A percentile compares a stretch with the other conserved stretches of the same genome.
phyloP scores from a whole-genome alignment of 208 protist genomes.

The Borovskyia barvae region DNA sequence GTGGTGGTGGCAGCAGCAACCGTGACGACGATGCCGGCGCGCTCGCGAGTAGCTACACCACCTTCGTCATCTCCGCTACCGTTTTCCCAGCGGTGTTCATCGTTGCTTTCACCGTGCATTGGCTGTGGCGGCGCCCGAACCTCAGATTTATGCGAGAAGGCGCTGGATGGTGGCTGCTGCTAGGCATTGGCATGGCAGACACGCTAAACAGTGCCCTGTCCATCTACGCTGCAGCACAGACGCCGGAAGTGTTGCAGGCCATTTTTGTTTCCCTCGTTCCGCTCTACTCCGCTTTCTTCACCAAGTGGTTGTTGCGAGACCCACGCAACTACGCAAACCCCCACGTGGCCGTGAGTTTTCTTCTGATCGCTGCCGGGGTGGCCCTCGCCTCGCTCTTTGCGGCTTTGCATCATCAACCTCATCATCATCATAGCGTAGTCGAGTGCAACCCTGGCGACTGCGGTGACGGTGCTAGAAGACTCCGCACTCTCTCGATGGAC shows the following conservation, averaged over 20 bases:
- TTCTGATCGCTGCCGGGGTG: constrained; percentile 40
- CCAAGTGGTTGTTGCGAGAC: constrained; percentile 52
- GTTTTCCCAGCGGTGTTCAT: constrained; percentile 73
- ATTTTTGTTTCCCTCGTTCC: constrained; percentile 49
- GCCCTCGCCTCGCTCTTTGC: constrained; percentile 37
- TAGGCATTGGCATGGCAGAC: constrained; percentile 38
- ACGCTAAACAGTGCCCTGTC: constrained; percentile 47
- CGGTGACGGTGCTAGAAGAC: not conserved
- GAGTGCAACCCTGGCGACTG: not conserved
- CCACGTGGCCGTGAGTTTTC: constrained; percentile 34
- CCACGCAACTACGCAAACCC: constrained; percentile 36
- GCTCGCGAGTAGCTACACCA: constrained; percentile 74
- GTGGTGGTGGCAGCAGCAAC: not conserved
- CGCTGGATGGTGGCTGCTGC: constrained; percentile 31
- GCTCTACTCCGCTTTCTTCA: constrained; percentile 45
- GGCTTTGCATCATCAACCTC: too few relatives aligned
- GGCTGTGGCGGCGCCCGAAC: constrained; percentile 41
- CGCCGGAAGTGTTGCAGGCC: constrained; percentile 62
- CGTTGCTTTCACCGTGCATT: constrained; percentile 43
- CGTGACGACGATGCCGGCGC: constrained; percentile 17
- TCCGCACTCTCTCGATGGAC: not conserved
- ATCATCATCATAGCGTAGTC: too few relatives aligned
- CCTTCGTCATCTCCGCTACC: constrained; percentile 59
- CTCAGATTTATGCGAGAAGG: constrained; percentile 38
- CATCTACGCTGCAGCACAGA: constrained; percentile 61